These are phyloP conservation scores for Cordia subcordata DNA, from an alignment of 257 asterid genomes.

Conservation along the genomic window DNA sequence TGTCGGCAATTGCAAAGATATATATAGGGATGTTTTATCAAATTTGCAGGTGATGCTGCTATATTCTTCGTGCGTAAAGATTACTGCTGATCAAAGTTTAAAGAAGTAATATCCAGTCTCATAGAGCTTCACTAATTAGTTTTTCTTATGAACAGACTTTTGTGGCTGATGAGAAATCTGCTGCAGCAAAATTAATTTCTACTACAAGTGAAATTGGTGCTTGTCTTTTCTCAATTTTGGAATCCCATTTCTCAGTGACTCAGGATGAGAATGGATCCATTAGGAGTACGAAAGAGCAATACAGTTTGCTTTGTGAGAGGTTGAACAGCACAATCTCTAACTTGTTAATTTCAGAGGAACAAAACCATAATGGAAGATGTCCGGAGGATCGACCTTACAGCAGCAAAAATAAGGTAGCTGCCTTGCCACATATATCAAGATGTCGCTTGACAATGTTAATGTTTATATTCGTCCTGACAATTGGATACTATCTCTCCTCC, in stretches of 20 bases:
- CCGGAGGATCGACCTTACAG: conserved; percentile 21
- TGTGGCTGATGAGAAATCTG: conserved; percentile 54
- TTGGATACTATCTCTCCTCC: conserved; percentile 55
- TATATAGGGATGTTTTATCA: conserved; percentile 50
- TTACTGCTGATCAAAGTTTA: neutral
- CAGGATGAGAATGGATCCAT: conserved; percentile 30
- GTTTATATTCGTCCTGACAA: conserved; percentile 43
- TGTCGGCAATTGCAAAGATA: conserved; percentile 54
- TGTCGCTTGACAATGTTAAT: conserved; percentile 47
- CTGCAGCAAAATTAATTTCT: conserved; percentile 50
- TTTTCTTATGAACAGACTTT: conserved; percentile 40
- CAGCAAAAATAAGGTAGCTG: conserved; percentile 83
- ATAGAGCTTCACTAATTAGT: conserved; percentile 4
- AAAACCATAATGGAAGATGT: conserved; percentile 23
- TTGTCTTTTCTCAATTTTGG: conserved; percentile 60
- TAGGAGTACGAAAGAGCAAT: conserved; percentile 37
- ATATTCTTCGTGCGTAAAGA: conserved; percentile 8
- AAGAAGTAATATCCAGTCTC: conserved; percentile 4
- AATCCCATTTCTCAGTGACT: conserved; percentile 48
- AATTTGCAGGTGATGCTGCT: conserved; percentile 49
- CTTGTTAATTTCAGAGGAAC: conserved; percentile 37
- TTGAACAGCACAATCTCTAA: conserved; percentile 52
- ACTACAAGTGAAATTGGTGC: conserved; percentile 63
- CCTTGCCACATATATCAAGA: conserved; percentile 53
- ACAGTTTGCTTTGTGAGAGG: conserved; percentile 51